phyloP scores from a whole-genome alignment of 495 filamentous ascomycete genomes.

The Immersiella caudata region DNA sequence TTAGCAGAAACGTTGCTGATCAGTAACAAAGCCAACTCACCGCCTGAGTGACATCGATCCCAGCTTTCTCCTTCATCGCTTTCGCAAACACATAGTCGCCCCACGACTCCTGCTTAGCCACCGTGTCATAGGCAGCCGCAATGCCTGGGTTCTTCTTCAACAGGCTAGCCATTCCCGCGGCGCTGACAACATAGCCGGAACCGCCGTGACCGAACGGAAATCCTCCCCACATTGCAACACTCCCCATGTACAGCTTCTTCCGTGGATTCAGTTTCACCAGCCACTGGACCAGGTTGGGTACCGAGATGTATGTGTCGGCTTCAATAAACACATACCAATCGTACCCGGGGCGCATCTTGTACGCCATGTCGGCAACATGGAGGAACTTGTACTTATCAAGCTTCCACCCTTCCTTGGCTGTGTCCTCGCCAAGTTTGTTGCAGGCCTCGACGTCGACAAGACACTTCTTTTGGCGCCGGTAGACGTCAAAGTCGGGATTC shows the following conservation, averaged over 20 bases:
- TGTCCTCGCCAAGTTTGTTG: conserved; percentile 37
- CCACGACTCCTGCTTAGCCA: conserved; percentile 62
- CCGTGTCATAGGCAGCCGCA: conserved; percentile 54
- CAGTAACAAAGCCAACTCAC: conserved; percentile 29
- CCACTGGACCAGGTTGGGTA: conserved; percentile 63
- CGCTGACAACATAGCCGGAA: conserved; percentile 66
- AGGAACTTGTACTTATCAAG: conserved; percentile 54
- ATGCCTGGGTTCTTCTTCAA: conserved; percentile 44
- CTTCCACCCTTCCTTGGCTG: conserved; percentile 48
- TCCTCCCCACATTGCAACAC: conserved; percentile 56
- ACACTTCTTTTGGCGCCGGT: conserved; percentile 51
- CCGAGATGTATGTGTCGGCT: conserved; percentile 68
- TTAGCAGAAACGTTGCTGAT: no score
- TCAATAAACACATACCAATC: conserved; percentile 74
- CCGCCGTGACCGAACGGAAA: conserved; percentile 69
- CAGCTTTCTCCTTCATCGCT: conserved; percentile 55
- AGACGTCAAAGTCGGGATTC: conserved; percentile 58
- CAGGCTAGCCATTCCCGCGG: conserved; percentile 54
- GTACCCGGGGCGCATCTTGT: conserved; percentile 49
- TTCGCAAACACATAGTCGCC: conserved; percentile 68
- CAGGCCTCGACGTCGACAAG: conserved; percentile 45
- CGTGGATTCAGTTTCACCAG: conserved; percentile 52
- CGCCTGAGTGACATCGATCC: conserved; percentile 36
- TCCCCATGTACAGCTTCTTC: conserved; percentile 61
- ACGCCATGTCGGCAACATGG: conserved; percentile 50